These are phyloP conservation scores for Coniferiporia weirii DNA, from an alignment of 1,284 basidiomycete species.

Conservation along the genomic window DNA sequence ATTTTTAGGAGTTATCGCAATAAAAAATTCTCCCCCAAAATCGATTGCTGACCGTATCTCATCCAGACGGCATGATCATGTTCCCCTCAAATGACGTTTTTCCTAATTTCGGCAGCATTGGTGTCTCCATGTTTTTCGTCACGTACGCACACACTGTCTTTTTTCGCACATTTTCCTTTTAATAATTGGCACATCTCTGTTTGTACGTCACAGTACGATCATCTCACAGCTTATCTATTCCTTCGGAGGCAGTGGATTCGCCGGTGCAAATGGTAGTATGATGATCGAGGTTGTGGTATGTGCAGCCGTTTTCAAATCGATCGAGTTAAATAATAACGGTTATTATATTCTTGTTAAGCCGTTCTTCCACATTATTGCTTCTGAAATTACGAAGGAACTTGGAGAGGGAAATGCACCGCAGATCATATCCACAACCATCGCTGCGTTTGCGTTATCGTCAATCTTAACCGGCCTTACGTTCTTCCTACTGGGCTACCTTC, in stretches of 20 bases:
- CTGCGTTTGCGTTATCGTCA: conserved; percentile 85
- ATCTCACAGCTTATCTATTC: conserved; percentile 86
- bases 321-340: background rate
- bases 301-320: conserved; percentile 21
- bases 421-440: conserved; percentile 88
- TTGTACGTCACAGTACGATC: conserved; percentile 45
- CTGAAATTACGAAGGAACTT: conserved; percentile 68
- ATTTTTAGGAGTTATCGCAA: background rate
- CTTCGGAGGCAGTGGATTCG: conserved; percentile 84
- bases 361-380: conserved; percentile 92
- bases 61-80: conserved; percentile 77
- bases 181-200: conserved; percentile 11
- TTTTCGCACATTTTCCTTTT: conserved; percentile 7
- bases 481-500: conserved; percentile 79
- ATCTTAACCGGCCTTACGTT: conserved; percentile 90
- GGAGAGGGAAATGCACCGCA: conserved; percentile 66
- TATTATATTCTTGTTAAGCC: conserved; percentile 47
- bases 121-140: conserved; percentile 94
- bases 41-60: background rate
- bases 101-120: conserved; percentile 77
- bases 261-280: conserved; percentile 92
- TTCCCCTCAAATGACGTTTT: conserved; percentile 87
- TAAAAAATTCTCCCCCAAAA: background rate
- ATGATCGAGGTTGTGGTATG: conserved; percentile 96
- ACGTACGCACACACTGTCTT: conserved; percentile 46